Evolutionary conservation across 352 stramenopile species (phyloP).

Genomic region (Phytophthora crassamura): DNA sequence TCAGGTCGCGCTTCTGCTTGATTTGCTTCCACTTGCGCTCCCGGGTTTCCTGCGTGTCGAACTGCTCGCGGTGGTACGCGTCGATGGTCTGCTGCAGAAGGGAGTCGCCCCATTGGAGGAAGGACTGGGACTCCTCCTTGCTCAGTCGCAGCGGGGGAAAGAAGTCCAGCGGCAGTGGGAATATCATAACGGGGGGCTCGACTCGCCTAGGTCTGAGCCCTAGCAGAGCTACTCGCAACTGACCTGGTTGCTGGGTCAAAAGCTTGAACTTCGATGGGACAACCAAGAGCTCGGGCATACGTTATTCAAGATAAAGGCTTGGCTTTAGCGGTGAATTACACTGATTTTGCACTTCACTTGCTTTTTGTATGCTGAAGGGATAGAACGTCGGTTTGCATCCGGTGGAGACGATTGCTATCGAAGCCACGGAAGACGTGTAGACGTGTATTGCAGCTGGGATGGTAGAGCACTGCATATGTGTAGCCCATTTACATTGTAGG

Average conservation of each 20-base stretch:
- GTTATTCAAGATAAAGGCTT: too few relatives aligned
- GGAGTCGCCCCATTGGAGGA: slow-evolving; percentile 70
- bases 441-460: too few relatives aligned
- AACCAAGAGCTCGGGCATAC: slow-evolving; percentile 23
- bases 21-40: slow-evolving; percentile 78
- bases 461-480: too few relatives aligned
- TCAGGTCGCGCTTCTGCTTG: slow-evolving; percentile 68
- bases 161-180: slow-evolving; percentile 68
- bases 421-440: too few relatives aligned
- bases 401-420: too few relatives aligned
- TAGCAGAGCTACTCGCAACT: slow-evolving; percentile 21
- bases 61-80: slow-evolving; percentile 72
- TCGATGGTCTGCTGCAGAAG: slow-evolving; percentile 75
- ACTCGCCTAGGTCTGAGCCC: slow-evolving; percentile 9
- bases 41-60: slow-evolving; percentile 61
- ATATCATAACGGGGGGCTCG: slow-evolving; percentile 45
- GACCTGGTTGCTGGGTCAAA: slow-evolving; percentile 13
- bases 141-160: slow-evolving; percentile 64
- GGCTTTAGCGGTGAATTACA: neutral
- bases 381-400: too few relatives aligned
- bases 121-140: slow-evolving; percentile 50
- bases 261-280: slow-evolving; percentile 22
- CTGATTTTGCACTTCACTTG: neutral
- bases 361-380: too few relatives aligned
- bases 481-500: too few relatives aligned